phyloP scores from a whole-genome alignment of 129 eudicot genomes.

The Sambucus nigra region DNA sequence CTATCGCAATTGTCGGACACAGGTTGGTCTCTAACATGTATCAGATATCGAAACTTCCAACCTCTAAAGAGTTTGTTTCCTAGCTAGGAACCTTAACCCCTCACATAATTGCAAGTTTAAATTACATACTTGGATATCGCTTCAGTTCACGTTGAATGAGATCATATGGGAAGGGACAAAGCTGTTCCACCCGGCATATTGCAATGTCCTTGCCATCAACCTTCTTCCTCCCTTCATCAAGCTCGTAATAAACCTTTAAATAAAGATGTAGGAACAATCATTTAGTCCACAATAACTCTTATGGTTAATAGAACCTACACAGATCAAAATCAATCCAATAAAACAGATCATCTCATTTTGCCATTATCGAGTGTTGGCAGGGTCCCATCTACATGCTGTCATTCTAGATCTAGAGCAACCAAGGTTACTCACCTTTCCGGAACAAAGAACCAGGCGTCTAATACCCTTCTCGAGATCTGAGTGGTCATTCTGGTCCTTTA shows the following conservation, averaged over 20 bases:
- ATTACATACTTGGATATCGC: slow-evolving; percentile 86
- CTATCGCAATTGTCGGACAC: no score
- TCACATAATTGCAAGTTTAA: neutral
- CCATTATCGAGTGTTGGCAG: neutral
- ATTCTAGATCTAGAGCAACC: neutral
- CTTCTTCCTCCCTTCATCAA: slow-evolving; percentile 74
- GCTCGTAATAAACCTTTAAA: slow-evolving; percentile 86
- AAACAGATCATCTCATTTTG: neutral
- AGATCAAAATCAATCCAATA: neutral
- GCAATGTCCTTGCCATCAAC: slow-evolving; percentile 65
- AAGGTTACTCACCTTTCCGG: slow-evolving; percentile 71
- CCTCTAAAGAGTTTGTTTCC: no score
- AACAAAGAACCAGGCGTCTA: slow-evolving; percentile 89
- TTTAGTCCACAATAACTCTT: neutral
- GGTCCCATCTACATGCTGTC: no score
- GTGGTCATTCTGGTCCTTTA: slow-evolving; percentile 89
- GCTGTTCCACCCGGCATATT: slow-evolving; percentile 92
- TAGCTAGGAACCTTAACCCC: no score
- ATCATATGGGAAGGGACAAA: slow-evolving; percentile 97
- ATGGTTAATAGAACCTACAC: neutral
- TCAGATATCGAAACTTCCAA: no score
- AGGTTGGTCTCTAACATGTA: no score
- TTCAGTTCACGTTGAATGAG: slow-evolving; percentile 92
- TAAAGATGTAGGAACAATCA: neutral
- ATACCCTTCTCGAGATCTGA: slow-evolving; percentile 91